Evolutionary conservation across 768 basidiomycete genomes (phyloP).

Genomic region (Tricholomella constricta): DNA sequence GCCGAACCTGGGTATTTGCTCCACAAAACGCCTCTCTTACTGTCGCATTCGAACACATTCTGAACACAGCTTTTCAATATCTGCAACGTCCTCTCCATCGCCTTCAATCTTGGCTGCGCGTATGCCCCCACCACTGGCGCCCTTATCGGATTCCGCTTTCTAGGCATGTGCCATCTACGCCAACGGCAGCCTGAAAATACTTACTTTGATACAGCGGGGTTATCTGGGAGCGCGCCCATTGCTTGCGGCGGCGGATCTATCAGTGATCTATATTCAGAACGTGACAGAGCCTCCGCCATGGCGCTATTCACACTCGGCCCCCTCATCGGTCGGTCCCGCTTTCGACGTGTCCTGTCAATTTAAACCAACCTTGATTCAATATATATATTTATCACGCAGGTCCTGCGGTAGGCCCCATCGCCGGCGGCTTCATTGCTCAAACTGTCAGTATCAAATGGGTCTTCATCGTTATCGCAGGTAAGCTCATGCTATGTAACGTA

Average conservation of each 20-base stretch:
- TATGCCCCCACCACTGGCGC: conserved; percentile 57
- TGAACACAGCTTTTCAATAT: too few relatives aligned
- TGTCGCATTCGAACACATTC: too few relatives aligned
- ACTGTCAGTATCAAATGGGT: conserved; percentile 62
- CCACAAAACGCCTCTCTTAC: too few relatives aligned
- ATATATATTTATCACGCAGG: conserved; percentile 29
- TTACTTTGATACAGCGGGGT: conserved; percentile 49
- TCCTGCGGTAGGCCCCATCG: conserved; percentile 62
- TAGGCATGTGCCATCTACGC: conserved; percentile 46
- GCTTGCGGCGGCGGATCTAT: conserved; percentile 65
- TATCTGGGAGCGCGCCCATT: conserved; percentile 64
- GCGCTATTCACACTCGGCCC: conserved; percentile 66
- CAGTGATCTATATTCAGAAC: conserved; percentile 67
- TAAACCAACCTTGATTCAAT: too few relatives aligned
- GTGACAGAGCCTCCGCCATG: conserved; percentile 63
- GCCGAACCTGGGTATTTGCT: conserved; percentile 71
- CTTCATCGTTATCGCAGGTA: conserved; percentile 52
- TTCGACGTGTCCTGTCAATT: background rate
- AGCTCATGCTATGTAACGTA: too few relatives aligned
- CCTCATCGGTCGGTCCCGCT: conserved; percentile 46
- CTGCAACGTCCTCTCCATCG: conserved; percentile 59
- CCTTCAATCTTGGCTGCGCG: conserved; percentile 70
- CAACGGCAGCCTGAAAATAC: background rate
- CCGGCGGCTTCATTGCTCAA: conserved; percentile 66
- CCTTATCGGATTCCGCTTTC: conserved; percentile 67